phyloP scores from a whole-genome alignment of 1,139 yeast genomes.

The Geotrichum aggregatum region DNA sequence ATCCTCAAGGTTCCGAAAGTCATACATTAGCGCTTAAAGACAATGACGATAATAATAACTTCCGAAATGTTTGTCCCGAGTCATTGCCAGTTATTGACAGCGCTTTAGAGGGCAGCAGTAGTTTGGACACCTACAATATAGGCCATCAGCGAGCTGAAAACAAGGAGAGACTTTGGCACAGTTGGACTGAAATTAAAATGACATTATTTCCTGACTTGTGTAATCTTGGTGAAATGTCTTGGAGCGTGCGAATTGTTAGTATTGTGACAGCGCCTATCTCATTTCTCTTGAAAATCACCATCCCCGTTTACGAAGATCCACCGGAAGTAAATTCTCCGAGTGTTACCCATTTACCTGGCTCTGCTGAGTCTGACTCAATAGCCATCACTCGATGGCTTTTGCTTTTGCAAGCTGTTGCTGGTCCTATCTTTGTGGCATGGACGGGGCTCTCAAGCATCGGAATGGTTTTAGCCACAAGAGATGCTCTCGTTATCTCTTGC shows the following conservation, averaged over 20 bases:
- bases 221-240: constrained; percentile 27
- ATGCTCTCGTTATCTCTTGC: constrained; percentile 49
- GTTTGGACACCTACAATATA: too few relatives aligned
- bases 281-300: constrained; percentile 44
- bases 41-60: too few relatives aligned
- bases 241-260: constrained; percentile 32
- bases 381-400: constrained; percentile 17
- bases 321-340: constrained; percentile 24
- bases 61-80: too few relatives aligned
- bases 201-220: constrained; percentile 24
- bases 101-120: too few relatives aligned
- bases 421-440: constrained; percentile 24
- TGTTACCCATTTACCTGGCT: not conserved
- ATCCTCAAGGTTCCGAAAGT: too few relatives aligned
- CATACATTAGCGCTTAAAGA: too few relatives aligned
- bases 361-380: not conserved
- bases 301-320: constrained; percentile 45
- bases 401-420: constrained; percentile 13
- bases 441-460: constrained; percentile 41
- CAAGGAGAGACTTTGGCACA: too few relatives aligned
- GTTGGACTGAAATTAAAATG: too few relatives aligned
- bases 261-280: constrained; percentile 46
- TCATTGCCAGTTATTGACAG: too few relatives aligned
- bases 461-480: too few relatives aligned
- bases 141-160: too few relatives aligned